These are phyloP conservation scores for Scortechinia acanthostroma DNA, from an alignment of 2,329 filamentous ascomycete species.

Conservation along the genomic window DNA sequence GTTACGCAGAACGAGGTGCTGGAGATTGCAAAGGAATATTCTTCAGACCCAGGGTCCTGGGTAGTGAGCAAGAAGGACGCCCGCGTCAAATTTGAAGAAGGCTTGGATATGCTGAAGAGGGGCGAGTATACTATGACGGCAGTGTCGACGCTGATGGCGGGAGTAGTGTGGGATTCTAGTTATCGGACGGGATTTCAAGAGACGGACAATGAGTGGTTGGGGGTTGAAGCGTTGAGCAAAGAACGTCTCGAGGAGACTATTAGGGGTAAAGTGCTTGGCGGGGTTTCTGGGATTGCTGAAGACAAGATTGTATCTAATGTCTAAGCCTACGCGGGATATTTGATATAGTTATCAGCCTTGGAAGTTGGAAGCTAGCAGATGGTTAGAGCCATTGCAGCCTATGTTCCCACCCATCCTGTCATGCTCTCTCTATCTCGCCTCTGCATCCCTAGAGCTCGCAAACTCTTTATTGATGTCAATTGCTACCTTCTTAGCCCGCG, in stretches of 20 bases:
- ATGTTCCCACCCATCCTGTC: no score
- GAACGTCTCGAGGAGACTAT: slow-evolving; percentile 13
- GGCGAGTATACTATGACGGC: slow-evolving; percentile 8
- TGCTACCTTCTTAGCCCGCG: slow-evolving; percentile 19
- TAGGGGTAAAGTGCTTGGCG: no score
- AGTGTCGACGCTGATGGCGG: slow-evolving; percentile 11
- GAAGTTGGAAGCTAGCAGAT: no score
- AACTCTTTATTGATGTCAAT: no score
- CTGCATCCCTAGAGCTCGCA: no score
- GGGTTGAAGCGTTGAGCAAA: slow-evolving; percentile 16
- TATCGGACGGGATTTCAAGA: slow-evolving; percentile 20
- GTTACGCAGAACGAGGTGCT: slow-evolving; percentile 25
- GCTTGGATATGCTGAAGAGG: slow-evolving; percentile 15
- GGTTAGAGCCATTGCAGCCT: no score
- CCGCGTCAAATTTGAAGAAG: slow-evolving; percentile 16
- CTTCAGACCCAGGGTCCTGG: slow-evolving; percentile 17
- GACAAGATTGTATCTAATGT: no score
- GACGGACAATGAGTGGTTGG: slow-evolving; percentile 24
- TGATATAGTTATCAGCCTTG: no score
- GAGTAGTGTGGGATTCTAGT: slow-evolving; percentile 12
- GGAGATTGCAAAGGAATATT: slow-evolving; percentile 18
- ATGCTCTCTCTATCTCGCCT: no score
- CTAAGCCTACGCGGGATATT: no score
- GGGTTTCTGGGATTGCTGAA: no score
- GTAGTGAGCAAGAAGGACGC: slow-evolving; percentile 11